phyloP scores from a whole-genome alignment of 345 rosid species.

The Eutrema heterophyllum region DNA sequence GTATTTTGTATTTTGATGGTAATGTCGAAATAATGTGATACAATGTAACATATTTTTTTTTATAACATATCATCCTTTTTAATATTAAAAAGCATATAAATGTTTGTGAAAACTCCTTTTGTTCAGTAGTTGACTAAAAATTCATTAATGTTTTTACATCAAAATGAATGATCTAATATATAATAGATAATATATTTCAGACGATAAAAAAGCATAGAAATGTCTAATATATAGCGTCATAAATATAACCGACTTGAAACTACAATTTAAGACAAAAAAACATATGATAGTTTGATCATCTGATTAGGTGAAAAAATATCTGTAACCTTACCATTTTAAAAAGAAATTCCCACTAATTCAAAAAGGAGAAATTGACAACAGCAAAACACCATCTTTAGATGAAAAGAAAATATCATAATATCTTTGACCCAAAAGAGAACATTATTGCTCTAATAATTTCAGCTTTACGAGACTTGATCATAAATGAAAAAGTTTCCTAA shows the following conservation, averaged over 20 bases:
- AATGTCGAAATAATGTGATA: too few species aligned
- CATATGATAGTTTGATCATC: slow-evolving; percentile 12
- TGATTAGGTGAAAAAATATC: neutral
- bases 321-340: slow-evolving; percentile 3
- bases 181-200: too few species aligned
- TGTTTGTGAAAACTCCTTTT: too few species aligned
- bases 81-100: too few species aligned
- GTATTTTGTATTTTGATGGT: too few species aligned
- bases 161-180: too few species aligned
- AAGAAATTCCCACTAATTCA: slow-evolving; percentile 21
- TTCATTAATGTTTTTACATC: too few species aligned
- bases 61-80: too few species aligned
- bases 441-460: slow-evolving; percentile 21
- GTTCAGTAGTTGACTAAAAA: too few species aligned
- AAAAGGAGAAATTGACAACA: slow-evolving; percentile 23
- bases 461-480: neutral
- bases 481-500: neutral
- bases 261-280: neutral
- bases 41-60: too few species aligned
- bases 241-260: neutral
- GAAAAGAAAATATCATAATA: slow-evolving; percentile 11
- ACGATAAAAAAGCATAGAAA: too few species aligned
- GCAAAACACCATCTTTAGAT: neutral
- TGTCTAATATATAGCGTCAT: neutral
- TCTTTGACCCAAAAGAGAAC: slow-evolving; percentile 26